Conservation (phyloP, 139 green algal genomes). For the Pycnococcus provasolii region DNA sequence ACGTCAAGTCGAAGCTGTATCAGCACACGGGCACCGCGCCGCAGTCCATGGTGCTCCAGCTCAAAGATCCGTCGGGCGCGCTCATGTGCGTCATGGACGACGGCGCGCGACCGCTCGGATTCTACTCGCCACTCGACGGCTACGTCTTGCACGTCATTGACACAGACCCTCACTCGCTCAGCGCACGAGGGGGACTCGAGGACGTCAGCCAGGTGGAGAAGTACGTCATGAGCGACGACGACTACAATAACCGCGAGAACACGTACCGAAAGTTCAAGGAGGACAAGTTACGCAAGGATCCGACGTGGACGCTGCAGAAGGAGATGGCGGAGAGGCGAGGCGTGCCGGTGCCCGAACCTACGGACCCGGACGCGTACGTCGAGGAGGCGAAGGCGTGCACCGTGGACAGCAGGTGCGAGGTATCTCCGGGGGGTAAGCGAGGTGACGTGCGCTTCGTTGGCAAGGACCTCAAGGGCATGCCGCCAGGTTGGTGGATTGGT, state of each 20-base stretch:
- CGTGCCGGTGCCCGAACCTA: conserved; percentile 3
- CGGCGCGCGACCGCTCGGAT: conserved; percentile 59
- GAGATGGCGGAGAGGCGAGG: conserved; percentile 23
- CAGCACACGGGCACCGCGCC: conserved; percentile 73
- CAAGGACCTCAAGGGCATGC: conserved; percentile 44
- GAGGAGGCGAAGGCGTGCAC: conserved; percentile 61
- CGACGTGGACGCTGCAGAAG: conserved; percentile 69
- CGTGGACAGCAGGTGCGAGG: conserved; percentile 67
- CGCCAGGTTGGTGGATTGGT: conserved; percentile 78
- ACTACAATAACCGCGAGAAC: conserved; percentile 77
- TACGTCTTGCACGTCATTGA: conserved; percentile 76
- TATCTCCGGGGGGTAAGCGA: conserved; percentile 76
- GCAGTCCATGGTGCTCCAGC: conserved; percentile 61
- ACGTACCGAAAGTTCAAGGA: conserved; percentile 81
- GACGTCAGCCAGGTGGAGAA: conserved; percentile 90
- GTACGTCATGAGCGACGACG: conserved; percentile 92
- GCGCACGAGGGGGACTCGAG: conserved; percentile 84
- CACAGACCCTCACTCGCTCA: conserved; percentile 68
- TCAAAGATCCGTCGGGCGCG: conserved; percentile 60
- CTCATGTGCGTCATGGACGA: conserved; percentile 46
- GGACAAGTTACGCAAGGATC: conserved; percentile 64
- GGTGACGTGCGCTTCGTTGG: conserved; percentile 68
- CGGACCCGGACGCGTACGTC: neutral
- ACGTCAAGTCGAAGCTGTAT: conserved; percentile 79
- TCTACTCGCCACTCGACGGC: conserved; percentile 79